Percentiles rank a stretch among this genome's conserved stretches.
Evolutionary conservation across 1,139 yeast genomes (phyloP).

Genomic region (Meyerozyma smithsonii): DNA sequence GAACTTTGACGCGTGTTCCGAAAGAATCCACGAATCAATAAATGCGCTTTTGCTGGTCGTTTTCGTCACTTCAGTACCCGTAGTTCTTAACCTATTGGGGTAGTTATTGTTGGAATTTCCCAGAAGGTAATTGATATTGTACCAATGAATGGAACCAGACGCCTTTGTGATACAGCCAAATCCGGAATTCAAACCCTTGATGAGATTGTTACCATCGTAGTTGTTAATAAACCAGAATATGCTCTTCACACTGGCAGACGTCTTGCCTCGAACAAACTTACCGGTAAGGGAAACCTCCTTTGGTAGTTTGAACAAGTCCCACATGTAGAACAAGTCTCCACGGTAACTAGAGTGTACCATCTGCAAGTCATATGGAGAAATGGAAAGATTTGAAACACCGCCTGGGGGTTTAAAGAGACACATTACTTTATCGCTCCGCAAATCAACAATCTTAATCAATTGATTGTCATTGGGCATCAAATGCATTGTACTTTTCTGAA

Average conservation of each 20-base stretch:
- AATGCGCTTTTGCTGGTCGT: slow-evolving; percentile 13
- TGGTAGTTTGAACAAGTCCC: slow-evolving; percentile 59
- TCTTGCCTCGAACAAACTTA: slow-evolving; percentile 59
- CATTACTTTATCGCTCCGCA: slow-evolving; percentile 38
- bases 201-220: slow-evolving; percentile 8
- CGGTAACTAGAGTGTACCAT: slow-evolving; percentile 52
- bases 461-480: slow-evolving; percentile 29
- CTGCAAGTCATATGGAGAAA: slow-evolving; percentile 61
- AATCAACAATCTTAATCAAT: slow-evolving; percentile 41
- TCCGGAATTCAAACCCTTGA: slow-evolving; percentile 33
- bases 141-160: slow-evolving; percentile 65
- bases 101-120: slow-evolving; percentile 28
- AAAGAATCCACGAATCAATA: slow-evolving; percentile 38
- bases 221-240: slow-evolving; percentile 50
- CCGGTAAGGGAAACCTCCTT: slow-evolving; percentile 52
- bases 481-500: slow-evolving; percentile 24
- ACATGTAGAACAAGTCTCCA: slow-evolving; percentile 60
- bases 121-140: slow-evolving; percentile 37
- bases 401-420: slow-evolving; percentile 55
- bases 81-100: slow-evolving; percentile 19
- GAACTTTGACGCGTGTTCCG: slow-evolving; percentile 30
- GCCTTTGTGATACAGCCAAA: slow-evolving; percentile 53
- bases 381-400: slow-evolving; percentile 56
- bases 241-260: slow-evolving; percentile 50
- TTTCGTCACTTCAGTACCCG: slow-evolving; percentile 7